Conservation (phyloP, 129 eudicot species). For the Chrysanthemum lavandulifolium region DNA sequence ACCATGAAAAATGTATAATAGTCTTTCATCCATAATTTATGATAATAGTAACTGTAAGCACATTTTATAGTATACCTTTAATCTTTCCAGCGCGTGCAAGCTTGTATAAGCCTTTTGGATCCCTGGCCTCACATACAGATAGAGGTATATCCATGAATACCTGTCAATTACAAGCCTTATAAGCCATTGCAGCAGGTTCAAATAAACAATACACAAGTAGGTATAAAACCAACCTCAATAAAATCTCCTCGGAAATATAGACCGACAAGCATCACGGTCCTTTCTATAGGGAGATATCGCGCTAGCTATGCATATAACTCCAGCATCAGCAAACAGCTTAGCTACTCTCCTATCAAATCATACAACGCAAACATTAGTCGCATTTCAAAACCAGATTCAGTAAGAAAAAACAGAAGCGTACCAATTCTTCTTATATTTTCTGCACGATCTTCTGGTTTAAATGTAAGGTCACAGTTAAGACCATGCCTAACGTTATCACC, state of each 20-base stretch:
- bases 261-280: slow-evolving; percentile 88
- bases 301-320: slow-evolving; percentile 93
- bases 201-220: background rate
- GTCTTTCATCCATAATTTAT: background rate
- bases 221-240: slow-evolving; percentile 59
- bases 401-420: slow-evolving; percentile 31
- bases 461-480: slow-evolving; percentile 77
- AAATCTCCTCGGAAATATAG: slow-evolving; percentile 79
- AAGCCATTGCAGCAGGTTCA: slow-evolving; percentile 1
- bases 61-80: slow-evolving; percentile 51
- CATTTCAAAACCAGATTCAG: background rate
- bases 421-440: slow-evolving; percentile 94
- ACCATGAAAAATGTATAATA: background rate
- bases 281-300: slow-evolving; percentile 89
- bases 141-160: slow-evolving; percentile 93
- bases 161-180: slow-evolving; percentile 35
- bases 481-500: slow-evolving; percentile 98
- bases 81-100: slow-evolving; percentile 94
- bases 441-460: slow-evolving; percentile 86
- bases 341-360: slow-evolving; percentile 77
- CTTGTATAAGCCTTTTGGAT: slow-evolving; percentile 94
- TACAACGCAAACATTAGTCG: background rate
- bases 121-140: slow-evolving; percentile 85
- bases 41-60: background rate
- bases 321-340: slow-evolving; percentile 94